Evolutionary conservation across 306 rosid genomes (phyloP), one percentile per base, ranked within the genome.

Genomic region (Sindora glabra): DNA sequence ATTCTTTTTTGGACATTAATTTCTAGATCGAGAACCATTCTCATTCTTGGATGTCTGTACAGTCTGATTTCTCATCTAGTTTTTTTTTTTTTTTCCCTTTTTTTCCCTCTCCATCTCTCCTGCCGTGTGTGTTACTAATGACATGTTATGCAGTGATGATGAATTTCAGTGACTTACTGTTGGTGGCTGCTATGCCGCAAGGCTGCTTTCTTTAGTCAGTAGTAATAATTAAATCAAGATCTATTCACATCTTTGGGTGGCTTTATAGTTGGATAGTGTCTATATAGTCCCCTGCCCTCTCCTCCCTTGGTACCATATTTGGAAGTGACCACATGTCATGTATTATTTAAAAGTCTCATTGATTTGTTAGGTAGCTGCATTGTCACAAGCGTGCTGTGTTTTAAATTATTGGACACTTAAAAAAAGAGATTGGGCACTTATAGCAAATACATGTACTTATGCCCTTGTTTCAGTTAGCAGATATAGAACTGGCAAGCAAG

Each of bases 401-500:
- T 54, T 17, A 10, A 32, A 15, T 47, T 27, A 51, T 49, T 48
- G 27, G 11, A 59, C 36, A 21, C 26, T 48, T 48, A 14, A 48
- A 24, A 41, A 26, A n/a, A n/a, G n/a, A n/a, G n/a, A n/a, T n/a
- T n/a, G n/a, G n/a, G n/a, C n/a, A n/a, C n/a, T n/a, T n/a, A n/a
- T n/a, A n/a, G n/a, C 38, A 42, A 65, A 56, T 45, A 9, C 19
- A 3, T 16, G 19, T 48, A 50, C 16, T 16, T 59, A 29, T 42
- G 64, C 60, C 51, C 64, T 68, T 77, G 59, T 44, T 74, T 75
- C 85, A 88, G 96, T 79, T 91, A 76, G 83, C 85, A 81, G 98
- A 88, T 76, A 91, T 91, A 68, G 98, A 91, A 78, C 74, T 91
- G 33, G 58, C 96, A 55, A 91, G 96, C 83, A 91, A 88, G 75